Conservation (phyloP, 352 stramenopile genomes). For the Pythium pyrilobum region DNA sequence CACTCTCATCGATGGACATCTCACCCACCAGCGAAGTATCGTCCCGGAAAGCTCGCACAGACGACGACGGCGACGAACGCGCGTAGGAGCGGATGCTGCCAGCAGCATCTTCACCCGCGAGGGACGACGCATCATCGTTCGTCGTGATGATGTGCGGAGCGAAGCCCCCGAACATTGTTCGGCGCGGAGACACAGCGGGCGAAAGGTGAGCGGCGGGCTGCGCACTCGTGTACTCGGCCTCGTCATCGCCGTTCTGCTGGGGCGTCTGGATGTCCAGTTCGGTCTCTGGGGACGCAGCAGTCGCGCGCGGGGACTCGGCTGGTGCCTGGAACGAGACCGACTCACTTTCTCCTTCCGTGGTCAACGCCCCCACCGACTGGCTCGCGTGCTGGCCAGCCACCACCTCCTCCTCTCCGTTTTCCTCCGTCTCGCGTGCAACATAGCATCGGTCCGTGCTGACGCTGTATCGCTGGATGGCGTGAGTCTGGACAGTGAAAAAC, state of each 20-base stretch:
- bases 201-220: slow-evolving; percentile 15
- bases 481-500: slow-evolving; percentile 75
- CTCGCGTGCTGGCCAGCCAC: slow-evolving; percentile 22
- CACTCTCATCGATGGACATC: slow-evolving; percentile 62
- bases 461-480: slow-evolving; percentile 82
- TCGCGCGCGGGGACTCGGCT: slow-evolving; percentile 56
- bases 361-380: slow-evolving; percentile 71
- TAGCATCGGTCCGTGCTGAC: slow-evolving; percentile 61
- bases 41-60: slow-evolving; percentile 71
- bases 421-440: slow-evolving; percentile 31
- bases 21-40: slow-evolving; percentile 66
- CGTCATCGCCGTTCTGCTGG: slow-evolving; percentile 43
- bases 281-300: slow-evolving; percentile 47
- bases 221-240: slow-evolving; percentile 22
- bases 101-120: slow-evolving; percentile 48
- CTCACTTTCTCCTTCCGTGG: slow-evolving; percentile 58
- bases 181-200: slow-evolving; percentile 33
- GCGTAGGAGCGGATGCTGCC: slow-evolving; percentile 57
- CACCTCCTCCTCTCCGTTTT: slow-evolving; percentile 36
- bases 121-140: slow-evolving; percentile 46
- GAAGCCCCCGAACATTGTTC: slow-evolving; percentile 21
- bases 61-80: slow-evolving; percentile 74
- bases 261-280: slow-evolving; percentile 53
- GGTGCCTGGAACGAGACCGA: slow-evolving; percentile 57
- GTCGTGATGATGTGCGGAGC: slow-evolving; percentile 27